Evolutionary conservation across 768 basidiomycete genomes (phyloP).

Genomic region (Clavaria fumosa): DNA sequence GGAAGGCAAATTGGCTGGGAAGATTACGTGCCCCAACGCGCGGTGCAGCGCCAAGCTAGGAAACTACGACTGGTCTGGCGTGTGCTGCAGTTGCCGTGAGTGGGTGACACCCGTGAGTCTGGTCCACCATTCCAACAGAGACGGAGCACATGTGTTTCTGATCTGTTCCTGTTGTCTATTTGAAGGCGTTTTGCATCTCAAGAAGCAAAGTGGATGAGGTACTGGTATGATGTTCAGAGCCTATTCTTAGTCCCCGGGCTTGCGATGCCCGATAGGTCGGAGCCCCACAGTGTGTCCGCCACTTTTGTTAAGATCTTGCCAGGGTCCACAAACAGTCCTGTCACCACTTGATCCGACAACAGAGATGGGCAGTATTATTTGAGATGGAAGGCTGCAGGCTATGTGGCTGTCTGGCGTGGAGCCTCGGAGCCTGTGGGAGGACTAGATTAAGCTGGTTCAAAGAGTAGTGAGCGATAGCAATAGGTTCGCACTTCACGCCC

Average conservation of each 20-base stretch:
- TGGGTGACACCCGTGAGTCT: slow-evolving; percentile 84
- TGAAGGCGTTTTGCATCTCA: slow-evolving; percentile 50
- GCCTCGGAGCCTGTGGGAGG: too few relatives aligned
- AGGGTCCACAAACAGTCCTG: too few relatives aligned
- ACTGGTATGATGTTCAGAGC: slow-evolving; percentile 11
- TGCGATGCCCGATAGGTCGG: not conserved
- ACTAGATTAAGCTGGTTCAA: too few relatives aligned
- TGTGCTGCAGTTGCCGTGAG: slow-evolving; percentile 77
- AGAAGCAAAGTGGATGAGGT: slow-evolving; percentile 58
- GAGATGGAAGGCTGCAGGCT: too few relatives aligned
- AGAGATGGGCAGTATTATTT: too few relatives aligned
- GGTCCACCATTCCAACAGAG: too few relatives aligned
- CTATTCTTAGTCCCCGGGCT: not conserved
- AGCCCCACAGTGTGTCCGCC: too few relatives aligned
- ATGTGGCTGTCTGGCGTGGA: too few relatives aligned
- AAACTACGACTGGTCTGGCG: slow-evolving; percentile 94
- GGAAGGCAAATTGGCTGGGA: slow-evolving; percentile 67
- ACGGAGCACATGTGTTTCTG: slow-evolving; percentile 2
- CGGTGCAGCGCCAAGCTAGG: slow-evolving; percentile 87
- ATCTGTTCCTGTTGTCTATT: not conserved
- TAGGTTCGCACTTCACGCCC: too few relatives aligned
- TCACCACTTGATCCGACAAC: too few relatives aligned
- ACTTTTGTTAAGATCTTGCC: too few relatives aligned
- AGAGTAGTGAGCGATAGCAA: too few relatives aligned
- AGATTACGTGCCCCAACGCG: slow-evolving; percentile 83